These are phyloP conservation scores for Umbellularia californica DNA, from an alignment of 164 flowering plant genomes.

Conservation along the genomic window DNA sequence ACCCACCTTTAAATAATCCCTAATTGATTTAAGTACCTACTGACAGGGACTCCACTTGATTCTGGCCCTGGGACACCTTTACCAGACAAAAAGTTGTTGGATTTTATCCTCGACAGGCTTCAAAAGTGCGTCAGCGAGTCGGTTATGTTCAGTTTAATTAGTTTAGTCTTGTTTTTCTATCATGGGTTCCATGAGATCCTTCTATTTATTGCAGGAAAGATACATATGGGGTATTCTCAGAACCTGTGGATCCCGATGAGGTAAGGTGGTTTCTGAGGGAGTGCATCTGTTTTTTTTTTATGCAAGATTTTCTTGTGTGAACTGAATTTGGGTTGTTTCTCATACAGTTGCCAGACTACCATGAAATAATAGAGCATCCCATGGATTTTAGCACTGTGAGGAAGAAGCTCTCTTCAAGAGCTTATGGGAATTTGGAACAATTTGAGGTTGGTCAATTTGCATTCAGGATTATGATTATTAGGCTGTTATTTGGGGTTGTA, in stretches of 20 bases:
- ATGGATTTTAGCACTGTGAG: slow-evolving; percentile 90
- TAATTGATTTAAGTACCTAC: slow-evolving; percentile 14
- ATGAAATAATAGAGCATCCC: slow-evolving; percentile 71
- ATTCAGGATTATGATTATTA: not conserved
- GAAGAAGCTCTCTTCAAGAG: slow-evolving; percentile 54
- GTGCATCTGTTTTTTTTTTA: not conserved
- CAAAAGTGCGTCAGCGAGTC: slow-evolving; percentile 21
- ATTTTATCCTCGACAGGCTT: slow-evolving; percentile 89
- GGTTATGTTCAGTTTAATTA: not conserved
- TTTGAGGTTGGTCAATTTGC: slow-evolving; percentile 59
- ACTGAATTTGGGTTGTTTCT: slow-evolving; percentile 6
- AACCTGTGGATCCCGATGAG: slow-evolving; percentile 95
- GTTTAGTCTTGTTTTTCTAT: slow-evolving; percentile 2
- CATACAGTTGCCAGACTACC: slow-evolving; percentile 87
- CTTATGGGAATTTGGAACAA: slow-evolving; percentile 65
- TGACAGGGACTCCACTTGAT: slow-evolving; percentile 55
- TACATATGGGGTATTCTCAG: slow-evolving; percentile 81
- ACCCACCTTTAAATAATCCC: not conserved
- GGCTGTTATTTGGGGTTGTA: not conserved
- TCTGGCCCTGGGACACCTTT: slow-evolving; percentile 78
- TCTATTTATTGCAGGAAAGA: slow-evolving; percentile 68
- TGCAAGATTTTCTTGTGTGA: not conserved
- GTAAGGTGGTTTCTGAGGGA: slow-evolving; percentile 27
- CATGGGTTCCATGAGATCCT: slow-evolving; percentile 8
- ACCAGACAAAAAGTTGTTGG: slow-evolving; percentile 86